phyloP scores from a whole-genome alignment of 768 basidiomycete genomes.

The Tubosaeta sp. region DNA sequence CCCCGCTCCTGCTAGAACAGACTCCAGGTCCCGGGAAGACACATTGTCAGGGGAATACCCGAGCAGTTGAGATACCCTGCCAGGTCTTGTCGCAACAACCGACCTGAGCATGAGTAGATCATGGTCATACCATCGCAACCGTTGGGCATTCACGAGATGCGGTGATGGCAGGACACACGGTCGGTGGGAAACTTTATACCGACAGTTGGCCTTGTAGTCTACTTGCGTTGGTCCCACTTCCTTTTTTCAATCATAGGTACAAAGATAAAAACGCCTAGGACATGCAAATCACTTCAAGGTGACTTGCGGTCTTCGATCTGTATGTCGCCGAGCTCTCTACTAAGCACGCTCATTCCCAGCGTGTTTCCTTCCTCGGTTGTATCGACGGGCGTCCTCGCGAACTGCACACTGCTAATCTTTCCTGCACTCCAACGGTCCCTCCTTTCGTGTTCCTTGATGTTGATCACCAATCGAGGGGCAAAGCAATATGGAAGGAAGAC shows the following conservation, averaged over 20 bases:
- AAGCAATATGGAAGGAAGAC: neutral
- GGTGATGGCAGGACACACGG: too few species aligned
- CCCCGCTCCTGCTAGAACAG: neutral
- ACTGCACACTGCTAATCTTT: neutral
- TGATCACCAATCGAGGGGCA: conserved; percentile 16
- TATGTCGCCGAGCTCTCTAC: neutral
- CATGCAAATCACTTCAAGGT: neutral
- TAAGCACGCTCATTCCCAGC: neutral
- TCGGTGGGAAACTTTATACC: too few species aligned
- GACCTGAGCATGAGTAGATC: neutral
- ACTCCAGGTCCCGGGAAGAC: neutral
- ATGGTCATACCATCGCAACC: too few species aligned
- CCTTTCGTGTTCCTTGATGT: conserved; percentile 8
- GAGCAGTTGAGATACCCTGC: neutral
- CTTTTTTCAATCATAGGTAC: too few species aligned
- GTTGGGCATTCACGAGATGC: too few species aligned
- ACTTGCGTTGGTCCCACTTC: too few species aligned
- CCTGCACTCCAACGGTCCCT: conserved; percentile 8
- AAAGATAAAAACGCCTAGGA: too few species aligned
- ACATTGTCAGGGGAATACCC: neutral
- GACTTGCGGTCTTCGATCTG: neutral
- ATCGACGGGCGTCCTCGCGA: neutral
- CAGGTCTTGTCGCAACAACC: neutral
- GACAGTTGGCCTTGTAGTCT: too few species aligned
- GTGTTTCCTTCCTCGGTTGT: neutral